Evolutionary conservation across 2,329 filamentous ascomycete species (phyloP), one percentile per base, ranked within the genome.

Genomic region (Ascochyta fabae): DNA sequence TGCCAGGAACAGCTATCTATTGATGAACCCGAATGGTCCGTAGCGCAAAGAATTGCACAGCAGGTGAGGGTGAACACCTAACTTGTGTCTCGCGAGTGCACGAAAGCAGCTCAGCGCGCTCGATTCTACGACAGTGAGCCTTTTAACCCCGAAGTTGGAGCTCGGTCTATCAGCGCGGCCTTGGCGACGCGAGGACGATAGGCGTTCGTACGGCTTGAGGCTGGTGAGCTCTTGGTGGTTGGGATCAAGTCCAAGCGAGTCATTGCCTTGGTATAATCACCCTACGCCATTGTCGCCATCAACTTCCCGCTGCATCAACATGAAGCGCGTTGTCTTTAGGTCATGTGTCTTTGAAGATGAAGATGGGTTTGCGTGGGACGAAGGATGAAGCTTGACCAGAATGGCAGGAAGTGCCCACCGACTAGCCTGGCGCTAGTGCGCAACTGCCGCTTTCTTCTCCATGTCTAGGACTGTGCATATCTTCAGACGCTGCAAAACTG

Each of bases 171-270:
- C 29, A 22, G 10, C 13, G 38, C 42, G 42, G 47, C 46, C 53
- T 56, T 56, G 53, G 53, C 53, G 19, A 34, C 4, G 46, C 46
- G 46, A 27, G 15, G 29, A n/a, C 22, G 52, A 50, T 50, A 50
- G 46, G 46, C 24, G 46, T 46, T 55, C 31, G 35, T 50, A 31
- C 46, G 53, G 53, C 41, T 46, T 47, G 52, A 27, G 22, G 40
- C 26, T 41, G 41, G 46, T 24, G 9, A 27, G 44, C 29, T 41
- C 44, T 6, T 26, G 34, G 23, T 29, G 38, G 23, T 43, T 23
- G 19, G 19, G 23, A n/a, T 15, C 9, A 10, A 15, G 44, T 12
- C 1, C 27, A 16, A 15, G 19, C 47, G 36, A 47, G 47, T 43
- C 53, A 41, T 50, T 16, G 43, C 4, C 5, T 6, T 3, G 1